Percentiles rank a stretch among this genome's conserved stretches.
These are phyloP conservation scores for Pseudogymnoascus sp. DNA, from an alignment of 2,329 filamentous ascomycete species.

Conservation along the genomic window DNA sequence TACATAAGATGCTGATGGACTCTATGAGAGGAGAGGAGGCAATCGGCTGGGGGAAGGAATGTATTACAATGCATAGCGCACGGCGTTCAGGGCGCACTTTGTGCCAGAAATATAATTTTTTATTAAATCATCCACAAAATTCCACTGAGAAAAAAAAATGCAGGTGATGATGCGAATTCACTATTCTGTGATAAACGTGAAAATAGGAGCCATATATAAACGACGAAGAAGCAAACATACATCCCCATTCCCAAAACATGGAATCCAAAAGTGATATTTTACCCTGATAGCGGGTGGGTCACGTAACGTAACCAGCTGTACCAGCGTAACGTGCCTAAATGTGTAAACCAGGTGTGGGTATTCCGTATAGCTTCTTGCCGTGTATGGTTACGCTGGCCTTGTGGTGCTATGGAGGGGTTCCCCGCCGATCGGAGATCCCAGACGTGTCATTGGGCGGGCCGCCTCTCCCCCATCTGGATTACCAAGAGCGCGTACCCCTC, in stretches of 20 bases:
- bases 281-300: not conserved
- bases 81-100: not conserved
- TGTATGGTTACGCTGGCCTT: not conserved
- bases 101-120: not conserved
- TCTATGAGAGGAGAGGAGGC: not conserved
- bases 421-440: not conserved
- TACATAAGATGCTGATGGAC: no score
- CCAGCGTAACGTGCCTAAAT: constrained; percentile 1
- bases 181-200: not conserved
- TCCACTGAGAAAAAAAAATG: not conserved
- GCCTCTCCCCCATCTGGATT: not conserved
- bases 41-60: not conserved
- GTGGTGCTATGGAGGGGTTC: not conserved
- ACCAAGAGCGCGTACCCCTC: not conserved
- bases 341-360: not conserved
- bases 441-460: not conserved
- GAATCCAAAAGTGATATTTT: not conserved
- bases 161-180: not conserved
- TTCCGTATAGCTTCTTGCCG: not conserved
- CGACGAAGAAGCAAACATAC: not conserved
- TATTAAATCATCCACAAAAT: not conserved
- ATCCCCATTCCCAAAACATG: not conserved
- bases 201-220: not conserved
- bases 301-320: not conserved
- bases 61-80: constrained; percentile 1